phyloP scores from a whole-genome alignment of 164 flowering plant species.

The Cinnamomum micranthum region DNA sequence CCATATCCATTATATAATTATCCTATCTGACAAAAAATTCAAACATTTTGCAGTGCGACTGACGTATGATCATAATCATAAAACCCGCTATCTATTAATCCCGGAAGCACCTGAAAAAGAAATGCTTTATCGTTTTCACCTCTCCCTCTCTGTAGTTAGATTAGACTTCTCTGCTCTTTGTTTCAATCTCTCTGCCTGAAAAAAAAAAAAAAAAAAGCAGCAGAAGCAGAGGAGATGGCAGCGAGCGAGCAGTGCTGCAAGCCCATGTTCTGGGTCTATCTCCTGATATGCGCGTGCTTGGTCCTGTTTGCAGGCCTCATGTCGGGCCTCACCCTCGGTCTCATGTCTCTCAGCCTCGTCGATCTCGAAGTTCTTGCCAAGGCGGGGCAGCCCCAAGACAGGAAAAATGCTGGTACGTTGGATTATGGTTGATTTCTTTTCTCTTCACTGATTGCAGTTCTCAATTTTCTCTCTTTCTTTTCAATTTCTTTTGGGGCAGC shows the following conservation, averaged over 20 bases:
- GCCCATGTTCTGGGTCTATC: constrained; percentile 48
- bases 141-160: no score
- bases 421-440: not conserved
- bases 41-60: no score
- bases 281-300: constrained; percentile 29
- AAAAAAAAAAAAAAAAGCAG: no score
- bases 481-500: constrained; percentile 20
- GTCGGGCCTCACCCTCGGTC: constrained; percentile 67
- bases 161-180: not conserved
- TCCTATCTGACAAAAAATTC: no score
- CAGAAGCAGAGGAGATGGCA: constrained; percentile 25
- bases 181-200: not conserved
- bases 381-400: constrained; percentile 51
- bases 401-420: constrained; percentile 42
- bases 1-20: no score
- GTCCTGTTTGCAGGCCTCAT: constrained; percentile 57
- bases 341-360: constrained; percentile 59
- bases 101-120: no score
- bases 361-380: constrained; percentile 58
- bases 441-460: not conserved
- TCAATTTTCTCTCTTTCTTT: not conserved
- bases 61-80: no score
- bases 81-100: no score
- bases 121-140: no score
- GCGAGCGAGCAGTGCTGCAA: constrained; percentile 51